These are phyloP conservation scores for Helicocarpus griseus DNA, from an alignment of 2,329 filamentous ascomycete genomes.

Conservation along the genomic window DNA sequence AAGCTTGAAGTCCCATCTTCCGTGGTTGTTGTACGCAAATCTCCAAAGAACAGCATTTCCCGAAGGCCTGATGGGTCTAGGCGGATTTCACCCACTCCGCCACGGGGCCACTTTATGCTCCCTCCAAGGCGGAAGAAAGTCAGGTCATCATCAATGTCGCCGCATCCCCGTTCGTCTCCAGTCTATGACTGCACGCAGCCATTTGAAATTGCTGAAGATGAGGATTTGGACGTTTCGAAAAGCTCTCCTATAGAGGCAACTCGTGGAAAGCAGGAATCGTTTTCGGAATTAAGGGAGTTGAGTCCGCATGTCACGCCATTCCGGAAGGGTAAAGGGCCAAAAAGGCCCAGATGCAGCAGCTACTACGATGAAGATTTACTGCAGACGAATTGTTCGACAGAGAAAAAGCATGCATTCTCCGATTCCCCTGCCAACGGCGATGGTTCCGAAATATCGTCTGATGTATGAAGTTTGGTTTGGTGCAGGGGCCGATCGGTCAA, in stretches of 20 bases:
- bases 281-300: neutral
- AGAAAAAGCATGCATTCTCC: too few species aligned
- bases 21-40: conserved; percentile 2
- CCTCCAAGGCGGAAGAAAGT: conserved; percentile 2
- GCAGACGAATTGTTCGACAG: too few species aligned
- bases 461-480: too few species aligned
- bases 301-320: conserved; percentile 11
- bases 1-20: neutral
- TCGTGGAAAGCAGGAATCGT: neutral
- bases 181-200: neutral
- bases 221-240: neutral
- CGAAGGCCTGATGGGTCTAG: neutral
- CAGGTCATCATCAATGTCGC: neutral
- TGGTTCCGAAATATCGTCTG: too few species aligned
- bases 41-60: neutral
- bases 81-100: neutral
- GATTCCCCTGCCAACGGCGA: too few species aligned
- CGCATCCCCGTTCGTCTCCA: neutral
- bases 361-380: conserved; percentile 12
- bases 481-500: too few species aligned
- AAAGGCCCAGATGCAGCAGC: conserved; percentile 6
- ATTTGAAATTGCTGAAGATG: conserved; percentile 3
- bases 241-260: neutral
- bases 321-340: conserved; percentile 9
- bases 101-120: neutral